Percentiles rank a stretch among this genome's conserved stretches.
Evolutionary conservation across 345 rosid species (phyloP).

Genomic region (Euphorbia tirucalli): DNA sequence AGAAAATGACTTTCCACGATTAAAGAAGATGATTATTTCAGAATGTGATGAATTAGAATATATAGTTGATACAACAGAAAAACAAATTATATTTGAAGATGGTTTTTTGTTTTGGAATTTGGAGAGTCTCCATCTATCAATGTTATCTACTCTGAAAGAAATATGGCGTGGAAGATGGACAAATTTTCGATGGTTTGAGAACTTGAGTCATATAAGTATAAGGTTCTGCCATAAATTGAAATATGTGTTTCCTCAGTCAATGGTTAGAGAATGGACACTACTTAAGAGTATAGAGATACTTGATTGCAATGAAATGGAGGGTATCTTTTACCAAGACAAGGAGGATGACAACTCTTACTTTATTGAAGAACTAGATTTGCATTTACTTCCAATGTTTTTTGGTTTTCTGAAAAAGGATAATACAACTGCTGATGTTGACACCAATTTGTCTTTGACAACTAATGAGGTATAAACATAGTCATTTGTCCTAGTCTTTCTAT

Average conservation of each 20-base stretch:
- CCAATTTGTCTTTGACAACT: no score
- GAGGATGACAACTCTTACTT: neutral
- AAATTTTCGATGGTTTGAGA: neutral
- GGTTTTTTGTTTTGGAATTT: neutral
- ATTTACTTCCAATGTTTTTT: neutral
- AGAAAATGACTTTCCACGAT: neutral
- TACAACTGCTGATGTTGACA: no score
- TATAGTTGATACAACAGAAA: neutral
- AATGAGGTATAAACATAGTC: no score
- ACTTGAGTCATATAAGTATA: neutral
- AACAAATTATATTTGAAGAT: no score
- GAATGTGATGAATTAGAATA: neutral
- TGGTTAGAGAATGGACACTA: neutral
- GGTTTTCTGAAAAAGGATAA: neutral
- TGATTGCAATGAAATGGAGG: neutral
- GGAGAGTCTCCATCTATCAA: neutral
- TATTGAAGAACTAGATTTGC: neutral
- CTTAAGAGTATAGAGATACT: neutral
- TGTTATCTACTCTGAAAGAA: neutral
- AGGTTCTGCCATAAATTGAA: neutral
- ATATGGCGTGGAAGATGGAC: neutral
- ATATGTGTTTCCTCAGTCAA: neutral
- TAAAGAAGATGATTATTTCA: neutral
- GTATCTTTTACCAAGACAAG: neutral
- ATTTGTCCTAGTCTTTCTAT: no score